phyloP scores from a whole-genome alignment of 1,139 yeast genomes.

The Sugiyamaella xylanicola region DNA sequence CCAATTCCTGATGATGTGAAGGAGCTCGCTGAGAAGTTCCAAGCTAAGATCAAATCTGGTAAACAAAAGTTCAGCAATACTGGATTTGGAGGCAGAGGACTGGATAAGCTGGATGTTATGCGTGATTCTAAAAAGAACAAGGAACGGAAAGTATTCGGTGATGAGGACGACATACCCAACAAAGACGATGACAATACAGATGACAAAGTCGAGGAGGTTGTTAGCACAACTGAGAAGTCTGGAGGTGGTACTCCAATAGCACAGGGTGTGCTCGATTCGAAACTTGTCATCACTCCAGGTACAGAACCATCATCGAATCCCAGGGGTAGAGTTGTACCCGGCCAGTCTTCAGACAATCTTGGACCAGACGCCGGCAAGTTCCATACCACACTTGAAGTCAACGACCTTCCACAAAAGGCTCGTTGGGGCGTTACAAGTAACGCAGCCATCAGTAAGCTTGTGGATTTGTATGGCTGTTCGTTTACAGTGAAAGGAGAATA shows the following conservation, averaged over 20 bases:
- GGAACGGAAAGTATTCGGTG: constrained; percentile 47
- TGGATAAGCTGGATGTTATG: constrained; percentile 73
- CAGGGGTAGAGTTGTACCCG: constrained; percentile 38
- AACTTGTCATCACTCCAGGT: constrained; percentile 25
- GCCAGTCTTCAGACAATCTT: constrained; percentile 61
- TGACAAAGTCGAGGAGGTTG: constrained; percentile 27
- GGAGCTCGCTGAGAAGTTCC: constrained; percentile 58
- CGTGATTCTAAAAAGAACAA: constrained; percentile 59
- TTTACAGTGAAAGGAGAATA: constrained; percentile 82
- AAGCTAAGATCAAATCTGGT: constrained; percentile 66
- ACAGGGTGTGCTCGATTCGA: constrained; percentile 13
- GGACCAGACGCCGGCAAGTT: constrained; percentile 59
- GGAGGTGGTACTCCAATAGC: neutral
- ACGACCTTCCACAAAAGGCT: constrained; percentile 83
- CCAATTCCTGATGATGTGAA: constrained; percentile 57
- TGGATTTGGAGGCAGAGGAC: constrained; percentile 95
- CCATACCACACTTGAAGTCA: constrained; percentile 73
- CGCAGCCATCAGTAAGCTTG: constrained; percentile 63
- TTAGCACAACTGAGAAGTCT: constrained; percentile 21
- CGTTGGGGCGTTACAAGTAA: constrained; percentile 81
- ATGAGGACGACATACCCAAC: constrained; percentile 35
- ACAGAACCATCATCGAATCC: constrained; percentile 18
- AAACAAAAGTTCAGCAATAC: constrained; percentile 53
- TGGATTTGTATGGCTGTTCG: constrained; percentile 74
- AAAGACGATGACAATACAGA: constrained; percentile 18